phyloP scores from a whole-genome alignment of 768 basidiomycete genomes.

The Arthromyces matolae region DNA sequence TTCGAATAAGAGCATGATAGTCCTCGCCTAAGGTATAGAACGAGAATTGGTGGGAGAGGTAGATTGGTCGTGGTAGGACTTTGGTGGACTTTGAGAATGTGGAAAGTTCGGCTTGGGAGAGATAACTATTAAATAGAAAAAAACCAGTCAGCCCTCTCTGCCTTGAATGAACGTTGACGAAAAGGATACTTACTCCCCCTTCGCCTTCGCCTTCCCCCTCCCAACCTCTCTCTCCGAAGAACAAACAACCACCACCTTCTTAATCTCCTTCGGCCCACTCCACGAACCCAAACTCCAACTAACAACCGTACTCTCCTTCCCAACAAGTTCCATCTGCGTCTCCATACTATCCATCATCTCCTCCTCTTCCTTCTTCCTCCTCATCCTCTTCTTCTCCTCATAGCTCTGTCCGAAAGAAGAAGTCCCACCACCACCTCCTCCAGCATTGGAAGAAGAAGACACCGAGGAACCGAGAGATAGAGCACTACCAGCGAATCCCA shows the following conservation, averaged over 20 bases:
- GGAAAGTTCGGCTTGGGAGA: constrained; percentile 81
- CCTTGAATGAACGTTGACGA: background rate
- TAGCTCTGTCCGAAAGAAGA: constrained; percentile 1
- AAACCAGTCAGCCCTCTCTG: constrained; percentile 14
- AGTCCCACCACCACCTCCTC: constrained; percentile 5
- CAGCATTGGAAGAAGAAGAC: constrained; percentile 23
- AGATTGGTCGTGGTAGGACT: constrained; percentile 71
- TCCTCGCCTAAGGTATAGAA: constrained; percentile 76
- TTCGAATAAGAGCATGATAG: constrained; percentile 73
- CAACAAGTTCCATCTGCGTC: constrained; percentile 34
- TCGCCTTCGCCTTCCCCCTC: background rate
- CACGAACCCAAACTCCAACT: constrained; percentile 62
- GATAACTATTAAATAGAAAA: constrained; percentile 53
- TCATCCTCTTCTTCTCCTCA: background rate
- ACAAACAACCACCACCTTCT: constrained; percentile 24
- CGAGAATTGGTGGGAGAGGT: constrained; percentile 81
- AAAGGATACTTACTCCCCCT: constrained; percentile 32
- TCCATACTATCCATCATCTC: too few relatives aligned
- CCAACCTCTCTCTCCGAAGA: constrained; percentile 1
- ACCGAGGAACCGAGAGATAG: constrained; percentile 35
- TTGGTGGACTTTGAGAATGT: constrained; percentile 57
- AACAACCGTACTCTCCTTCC: constrained; percentile 43
- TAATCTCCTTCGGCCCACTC: constrained; percentile 51
- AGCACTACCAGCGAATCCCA: constrained; percentile 27
- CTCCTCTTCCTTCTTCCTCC: constrained; percentile 3